These are phyloP conservation scores for Hibiscus tridactylites DNA, from an alignment of 345 rosid genomes.

Conservation along the genomic window DNA sequence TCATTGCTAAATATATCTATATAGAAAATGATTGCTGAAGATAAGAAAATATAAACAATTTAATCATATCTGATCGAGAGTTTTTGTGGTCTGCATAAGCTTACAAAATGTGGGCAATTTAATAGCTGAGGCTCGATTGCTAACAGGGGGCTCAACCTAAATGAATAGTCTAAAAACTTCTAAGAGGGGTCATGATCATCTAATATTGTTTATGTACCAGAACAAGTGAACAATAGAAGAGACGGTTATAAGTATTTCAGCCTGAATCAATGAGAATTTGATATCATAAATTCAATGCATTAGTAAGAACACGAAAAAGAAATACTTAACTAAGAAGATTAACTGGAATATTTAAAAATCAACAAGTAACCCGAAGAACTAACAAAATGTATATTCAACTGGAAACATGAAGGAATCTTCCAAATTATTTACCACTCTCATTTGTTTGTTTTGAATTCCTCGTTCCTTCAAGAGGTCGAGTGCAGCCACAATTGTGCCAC, in stretches of 20 bases:
- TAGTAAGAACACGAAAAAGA: background rate
- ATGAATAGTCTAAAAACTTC: background rate
- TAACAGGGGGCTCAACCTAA: background rate
- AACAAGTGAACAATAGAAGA: background rate
- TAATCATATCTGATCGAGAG: background rate
- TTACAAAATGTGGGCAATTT: background rate
- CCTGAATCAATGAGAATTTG: background rate
- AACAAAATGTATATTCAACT: background rate
- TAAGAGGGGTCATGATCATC: background rate
- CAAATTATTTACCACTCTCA: slow-evolving; percentile 66
- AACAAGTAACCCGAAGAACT: background rate
- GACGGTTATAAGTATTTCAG: background rate
- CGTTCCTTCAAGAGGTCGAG: slow-evolving; percentile 58
- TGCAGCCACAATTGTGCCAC: slow-evolving; percentile 85
- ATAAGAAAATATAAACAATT: background rate
- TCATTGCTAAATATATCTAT: background rate
- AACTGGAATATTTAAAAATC: background rate
- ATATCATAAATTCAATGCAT: background rate
- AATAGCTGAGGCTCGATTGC: background rate
- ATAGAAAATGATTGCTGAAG: background rate
- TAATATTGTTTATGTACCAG: background rate
- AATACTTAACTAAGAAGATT: background rate
- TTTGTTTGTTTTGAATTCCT: slow-evolving; percentile 66
- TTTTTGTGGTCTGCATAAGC: too few relatives aligned
- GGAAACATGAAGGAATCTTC: background rate